Evolutionary conservation across 352 stramenopile genomes (phyloP), one percentile per base, ranked within the genome.

Genomic region (Globisporangium spinosum): DNA sequence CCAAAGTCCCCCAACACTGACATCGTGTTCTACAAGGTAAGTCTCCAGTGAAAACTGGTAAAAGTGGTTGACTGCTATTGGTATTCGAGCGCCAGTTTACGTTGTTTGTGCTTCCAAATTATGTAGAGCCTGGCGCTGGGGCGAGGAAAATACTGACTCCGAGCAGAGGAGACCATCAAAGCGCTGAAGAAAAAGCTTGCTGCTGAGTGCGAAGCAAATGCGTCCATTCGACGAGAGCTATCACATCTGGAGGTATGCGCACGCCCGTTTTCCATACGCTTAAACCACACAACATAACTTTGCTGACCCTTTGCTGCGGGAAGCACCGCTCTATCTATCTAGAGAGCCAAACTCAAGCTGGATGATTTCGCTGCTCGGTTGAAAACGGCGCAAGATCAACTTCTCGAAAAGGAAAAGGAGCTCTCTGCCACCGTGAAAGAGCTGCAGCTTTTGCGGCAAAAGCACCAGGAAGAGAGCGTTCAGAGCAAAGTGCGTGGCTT

Each of bases 391-490:
- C 51, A 71, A 45, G 29, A 45, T 1, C 27, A 64, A 12, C 59
- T 71, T 23, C 6, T 23, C 20, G 38, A 65, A 15, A 69, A 61
- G 6, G 68, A 75, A 54, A 54, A 45, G 17, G 71, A 66, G 25
- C 25, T 77, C 27, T 49, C 65, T 20, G 25, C 47, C 1, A 40
- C 43, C 17, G 55, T 20, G 13, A 67, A 64, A 35, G 61, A 71
- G 23, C n/a, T 75, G 23, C 35, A 57, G 9, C 61, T 20, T 3
- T 54, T 75, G 20, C 59, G 58, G 35, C 29, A 67, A 25, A 54
- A 64, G 20, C 20, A 67, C 13, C 23, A 70, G 5, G 69, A 77
- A 12, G 59, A 75, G 61, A 70, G 49, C 22, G 34, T 62, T 22
- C 64, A 70, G 57, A 49, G 62, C 53, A 71, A 64, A 62, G 71